phyloP scores from a whole-genome alignment of 2,329 filamentous ascomycete genomes.

The Colletotrichum incanum region DNA sequence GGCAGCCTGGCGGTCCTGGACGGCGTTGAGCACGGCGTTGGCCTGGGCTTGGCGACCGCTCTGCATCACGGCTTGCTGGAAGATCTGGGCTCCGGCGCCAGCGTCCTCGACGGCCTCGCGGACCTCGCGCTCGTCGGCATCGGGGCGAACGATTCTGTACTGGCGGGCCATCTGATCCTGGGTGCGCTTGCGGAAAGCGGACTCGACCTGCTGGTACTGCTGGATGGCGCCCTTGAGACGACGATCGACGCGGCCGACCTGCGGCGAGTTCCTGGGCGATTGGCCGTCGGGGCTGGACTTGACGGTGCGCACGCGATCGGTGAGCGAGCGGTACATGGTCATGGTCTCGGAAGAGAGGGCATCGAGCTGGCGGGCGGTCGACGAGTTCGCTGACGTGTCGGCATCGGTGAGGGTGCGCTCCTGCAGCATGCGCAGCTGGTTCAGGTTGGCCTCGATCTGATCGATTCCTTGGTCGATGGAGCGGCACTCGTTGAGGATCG shows the following conservation, averaged over 20 bases:
- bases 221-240: conserved; percentile 86
- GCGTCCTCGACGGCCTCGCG: conserved; percentile 82
- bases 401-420: conserved; percentile 81
- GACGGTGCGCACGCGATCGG: conserved; percentile 83
- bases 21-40: conserved; percentile 82
- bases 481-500: conserved; percentile 87
- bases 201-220: conserved; percentile 85
- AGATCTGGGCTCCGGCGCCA: conserved; percentile 80
- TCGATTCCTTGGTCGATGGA: conserved; percentile 85
- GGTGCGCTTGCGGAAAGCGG: conserved; percentile 83
- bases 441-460: conserved; percentile 80
- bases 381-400: conserved; percentile 78
- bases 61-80: conserved; percentile 88
- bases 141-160: conserved; percentile 89
- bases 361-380: conserved; percentile 80
- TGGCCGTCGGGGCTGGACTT: conserved; percentile 86
- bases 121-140: conserved; percentile 85
- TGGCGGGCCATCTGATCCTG: conserved; percentile 90
- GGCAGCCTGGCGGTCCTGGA: conserved; percentile 86
- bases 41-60: conserved; percentile 87
- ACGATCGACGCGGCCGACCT: conserved; percentile 86
- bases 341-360: conserved; percentile 84
- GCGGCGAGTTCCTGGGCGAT: conserved; percentile 80
- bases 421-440: conserved; percentile 80
- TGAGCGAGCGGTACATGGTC: conserved; percentile 84